Conservation (phyloP, 2,329 filamentous ascomycete genomes). For the Stachybotrys chartarum region DNA sequence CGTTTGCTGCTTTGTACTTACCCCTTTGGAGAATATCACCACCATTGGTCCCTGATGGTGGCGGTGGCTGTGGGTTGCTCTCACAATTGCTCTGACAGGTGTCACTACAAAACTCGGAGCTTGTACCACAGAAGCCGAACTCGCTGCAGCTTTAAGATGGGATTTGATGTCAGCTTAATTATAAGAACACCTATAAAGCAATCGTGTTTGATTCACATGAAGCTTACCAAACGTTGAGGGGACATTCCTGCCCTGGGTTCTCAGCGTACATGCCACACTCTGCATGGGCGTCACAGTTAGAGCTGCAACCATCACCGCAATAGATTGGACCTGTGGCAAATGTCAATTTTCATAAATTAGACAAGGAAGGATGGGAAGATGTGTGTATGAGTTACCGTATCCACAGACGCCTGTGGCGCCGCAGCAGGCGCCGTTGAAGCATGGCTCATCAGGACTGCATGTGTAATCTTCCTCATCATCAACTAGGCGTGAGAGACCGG, state of each 20-base stretch:
- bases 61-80: neutral
- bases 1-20: too few relatives aligned
- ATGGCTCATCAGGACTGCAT: conserved; percentile 10
- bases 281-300: conserved; percentile 21
- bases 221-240: neutral
- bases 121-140: neutral
- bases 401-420: conserved; percentile 1
- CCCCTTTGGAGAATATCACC: neutral
- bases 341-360: neutral
- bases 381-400: neutral
- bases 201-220: neutral
- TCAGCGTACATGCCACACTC: neutral
- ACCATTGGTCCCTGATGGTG: neutral
- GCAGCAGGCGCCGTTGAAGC: conserved; percentile 15
- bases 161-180: neutral
- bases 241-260: neutral
- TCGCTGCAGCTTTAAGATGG: neutral
- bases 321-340: neutral
- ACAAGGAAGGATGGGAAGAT: neutral
- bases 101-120: neutral
- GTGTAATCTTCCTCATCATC: neutral
- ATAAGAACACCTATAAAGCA: neutral
- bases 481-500: neutral
- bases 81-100: neutral
- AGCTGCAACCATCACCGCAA: conserved; percentile 9